Evolutionary conservation across 495 filamentous ascomycete genomes (phyloP), one percentile per base, ranked within the genome.

Genomic region (Polyplosphaeria fusca): DNA sequence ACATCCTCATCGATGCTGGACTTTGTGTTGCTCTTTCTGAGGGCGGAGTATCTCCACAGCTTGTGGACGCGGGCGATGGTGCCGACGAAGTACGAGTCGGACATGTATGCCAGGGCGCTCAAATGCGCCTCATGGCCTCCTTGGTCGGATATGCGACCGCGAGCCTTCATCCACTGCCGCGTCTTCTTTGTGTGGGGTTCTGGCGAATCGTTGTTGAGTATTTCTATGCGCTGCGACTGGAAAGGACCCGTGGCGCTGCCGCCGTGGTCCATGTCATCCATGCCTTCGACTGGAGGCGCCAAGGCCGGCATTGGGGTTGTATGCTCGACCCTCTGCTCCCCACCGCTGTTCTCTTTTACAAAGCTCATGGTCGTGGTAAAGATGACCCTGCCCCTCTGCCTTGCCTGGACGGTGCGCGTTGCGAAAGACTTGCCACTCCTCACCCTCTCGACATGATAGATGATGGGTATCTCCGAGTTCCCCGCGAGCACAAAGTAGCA

Each of bases 401-500:
- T 76, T 49, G 93, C 93, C 69, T 98, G 91, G 22, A 98, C 93
- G 26, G 91, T 96, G 39, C 93, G 79, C n/a, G 93, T 96, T 41
- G 88, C 82, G 70, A 91, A 98, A 49, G 86, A 91, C 47, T 83
- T 79, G n/a, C 93, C 93, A 58, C 91, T 86, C 51, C 93, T 86
- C 27, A 97, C 88, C 44, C 85, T 82, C 74, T 96, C 92, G 26
- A 98, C 93, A 66, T 95, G 85, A 67, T 90, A 98, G 51, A 96
- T 74, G 60, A 98, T 87, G 3, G 93, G 92, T 30, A 94, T 83
- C 37, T 86, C 81, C 5, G 83, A 76, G 68, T 91, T 85, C 25
- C 92, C 93, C 11, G 89, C 90, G 1, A 97, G 85, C 32, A 98
- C 85, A 74, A 98, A 98, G 78, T 96, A 98, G 79, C 92, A 96